A percentile compares a stretch with the other conserved stretches of the same genome.
Conservation (phyloP, 2,329 filamentous ascomycete genomes). For the Sphaerulina musiva region DNA sequence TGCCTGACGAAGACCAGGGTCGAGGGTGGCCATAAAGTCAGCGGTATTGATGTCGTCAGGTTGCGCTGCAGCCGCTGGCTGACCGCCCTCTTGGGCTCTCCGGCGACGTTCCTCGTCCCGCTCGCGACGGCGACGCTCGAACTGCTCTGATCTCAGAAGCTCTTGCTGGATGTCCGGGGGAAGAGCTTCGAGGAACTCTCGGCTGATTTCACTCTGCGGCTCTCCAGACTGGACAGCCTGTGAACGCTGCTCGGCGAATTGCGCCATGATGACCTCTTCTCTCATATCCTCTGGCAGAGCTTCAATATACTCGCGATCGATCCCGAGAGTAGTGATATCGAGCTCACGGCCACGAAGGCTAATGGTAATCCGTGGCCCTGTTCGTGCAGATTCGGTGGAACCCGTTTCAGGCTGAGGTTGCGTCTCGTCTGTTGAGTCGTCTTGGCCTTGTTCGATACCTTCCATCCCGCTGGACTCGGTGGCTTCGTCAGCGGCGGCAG, state of each 20-base stretch:
- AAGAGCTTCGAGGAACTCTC: constrained; percentile 87
- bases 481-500: constrained; percentile 37
- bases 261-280: constrained; percentile 90
- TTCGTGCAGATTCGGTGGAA: constrained; percentile 38
- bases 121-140: constrained; percentile 80
- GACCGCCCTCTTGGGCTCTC: constrained; percentile 42
- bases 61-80: constrained; percentile 40
- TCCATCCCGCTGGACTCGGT: constrained; percentile 54
- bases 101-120: constrained; percentile 71
- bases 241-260: constrained; percentile 74
- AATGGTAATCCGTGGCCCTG: constrained; percentile 59
- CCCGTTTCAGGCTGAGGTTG: constrained; percentile 35
- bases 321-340: constrained; percentile 89
- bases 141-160: constrained; percentile 81
- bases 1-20: constrained; percentile 74
- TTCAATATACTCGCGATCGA: constrained; percentile 88
- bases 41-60: constrained; percentile 80
- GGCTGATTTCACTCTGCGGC: constrained; percentile 76
- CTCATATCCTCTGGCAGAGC: constrained; percentile 96
- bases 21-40: constrained; percentile 84
- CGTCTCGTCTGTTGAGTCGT: constrained; percentile 36
- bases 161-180: constrained; percentile 86
- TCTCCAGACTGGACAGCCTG: constrained; percentile 66
- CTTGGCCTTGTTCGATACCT: constrained; percentile 56
- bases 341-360: constrained; percentile 79